Conservation (phyloP, 2,329 filamentous ascomycete species). For the Trichoderma lentiforme region DNA sequence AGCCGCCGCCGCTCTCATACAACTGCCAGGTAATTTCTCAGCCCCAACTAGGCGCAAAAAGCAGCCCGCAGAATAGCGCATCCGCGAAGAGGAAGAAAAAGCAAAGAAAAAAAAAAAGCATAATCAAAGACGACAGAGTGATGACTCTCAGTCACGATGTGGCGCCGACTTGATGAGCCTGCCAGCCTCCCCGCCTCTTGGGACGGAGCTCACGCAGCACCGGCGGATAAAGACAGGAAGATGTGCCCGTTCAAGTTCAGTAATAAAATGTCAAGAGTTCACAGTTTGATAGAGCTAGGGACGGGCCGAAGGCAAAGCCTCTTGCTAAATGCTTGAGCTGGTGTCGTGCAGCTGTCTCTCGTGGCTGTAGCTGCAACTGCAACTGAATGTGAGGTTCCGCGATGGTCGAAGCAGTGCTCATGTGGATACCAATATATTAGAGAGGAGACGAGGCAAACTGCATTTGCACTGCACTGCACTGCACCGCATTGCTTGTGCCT, state of each 20-base stretch:
- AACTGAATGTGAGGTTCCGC: neutral
- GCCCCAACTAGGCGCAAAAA: constrained; percentile 21
- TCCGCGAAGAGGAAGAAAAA: neutral
- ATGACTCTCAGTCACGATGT: neutral
- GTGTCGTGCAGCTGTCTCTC: neutral
- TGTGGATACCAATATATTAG: neutral
- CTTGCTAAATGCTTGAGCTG: neutral
- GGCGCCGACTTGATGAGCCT: neutral
- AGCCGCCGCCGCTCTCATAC: neutral
- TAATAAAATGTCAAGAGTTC: neutral
- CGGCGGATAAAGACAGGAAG: neutral
- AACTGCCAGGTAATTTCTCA: neutral
- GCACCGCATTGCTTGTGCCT: neutral
- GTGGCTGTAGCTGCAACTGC: neutral
- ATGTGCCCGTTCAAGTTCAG: neutral
- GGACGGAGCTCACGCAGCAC: neutral
- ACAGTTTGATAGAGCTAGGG: constrained; percentile 14
- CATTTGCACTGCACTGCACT: neutral
- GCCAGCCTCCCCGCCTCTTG: neutral
- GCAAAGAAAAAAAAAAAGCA: neutral
- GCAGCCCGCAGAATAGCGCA: constrained; percentile 19
- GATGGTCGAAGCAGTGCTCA: neutral
- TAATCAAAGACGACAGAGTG: neutral
- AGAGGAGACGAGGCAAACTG: neutral
- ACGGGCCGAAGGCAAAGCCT: constrained; percentile 10